phyloP scores from a whole-genome alignment of 495 filamentous ascomycete genomes.

The Hypoxylon lienhwacheense region DNA sequence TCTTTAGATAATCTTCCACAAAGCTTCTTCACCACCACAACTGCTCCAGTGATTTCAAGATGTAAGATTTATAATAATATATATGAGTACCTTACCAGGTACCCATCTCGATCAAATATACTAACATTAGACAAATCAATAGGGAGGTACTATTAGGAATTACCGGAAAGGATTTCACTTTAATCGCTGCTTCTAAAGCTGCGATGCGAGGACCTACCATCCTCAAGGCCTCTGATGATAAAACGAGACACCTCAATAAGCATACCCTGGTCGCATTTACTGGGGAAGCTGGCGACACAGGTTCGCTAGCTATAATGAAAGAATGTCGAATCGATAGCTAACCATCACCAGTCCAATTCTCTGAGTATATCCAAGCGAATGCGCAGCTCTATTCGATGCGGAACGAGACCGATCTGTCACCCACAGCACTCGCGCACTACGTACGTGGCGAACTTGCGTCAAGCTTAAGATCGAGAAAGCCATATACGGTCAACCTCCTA shows the following conservation, averaged over 20 bases:
- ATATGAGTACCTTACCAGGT: too few relatives aligned
- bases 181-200: conserved; percentile 96
- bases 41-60: conserved; percentile 37
- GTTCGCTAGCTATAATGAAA: conserved; percentile 50
- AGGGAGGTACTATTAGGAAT: conserved; percentile 99
- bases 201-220: conserved; percentile 96
- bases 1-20: conserved; percentile 5
- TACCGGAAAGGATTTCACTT: conserved; percentile 97
- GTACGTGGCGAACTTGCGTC: conserved; percentile 89
- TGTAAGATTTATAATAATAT: too few relatives aligned
- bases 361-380: conserved; percentile 98
- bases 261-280: conserved; percentile 95
- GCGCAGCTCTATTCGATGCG: conserved; percentile 98
- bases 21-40: conserved; percentile 1
- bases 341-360: conserved; percentile 81
- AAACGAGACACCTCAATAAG: conserved; percentile 86
- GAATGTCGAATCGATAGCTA: conserved; percentile 29
- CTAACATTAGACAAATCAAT: conserved; percentile 16
- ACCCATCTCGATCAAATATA: background rate
- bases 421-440: conserved; percentile 85
- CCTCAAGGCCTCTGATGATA: conserved; percentile 95
- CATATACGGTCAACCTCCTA: conserved; percentile 94
- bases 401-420: conserved; percentile 86
- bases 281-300: conserved; percentile 94
- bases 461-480: conserved; percentile 84